Base-by-base conservation (phyloP, 2,329 filamentous ascomycete species). In the Monosporascus cannonballus region DNA sequence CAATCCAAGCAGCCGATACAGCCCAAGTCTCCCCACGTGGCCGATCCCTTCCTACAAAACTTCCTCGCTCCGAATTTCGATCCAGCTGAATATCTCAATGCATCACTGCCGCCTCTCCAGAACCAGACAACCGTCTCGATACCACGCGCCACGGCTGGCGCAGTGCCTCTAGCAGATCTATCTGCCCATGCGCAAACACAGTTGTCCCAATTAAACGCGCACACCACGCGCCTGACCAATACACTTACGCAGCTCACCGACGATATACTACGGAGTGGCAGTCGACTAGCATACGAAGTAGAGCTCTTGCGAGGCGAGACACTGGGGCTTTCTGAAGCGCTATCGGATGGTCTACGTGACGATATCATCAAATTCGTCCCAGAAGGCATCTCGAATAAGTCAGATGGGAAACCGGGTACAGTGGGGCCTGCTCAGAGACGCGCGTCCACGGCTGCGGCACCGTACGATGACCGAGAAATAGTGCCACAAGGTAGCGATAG, bases 301-400 rank as follows among this genome's bases (percentile, higher is more conserved):
- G 93, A 97, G 70, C 81, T 97, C 18, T 71, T 97, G 48, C 83
- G 91, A n/a, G 92, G 92, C 57, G 92, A 96, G 71, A 88, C 90
- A 2, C 73, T 91, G 47, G 80, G 87, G n/a, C 74, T 96, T 37
- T 84, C 85, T 1, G 92, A 96, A 66, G 80, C 86, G 2, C 74
- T 97, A 61, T 83, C 84, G 5, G 88, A 92, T 59, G 82, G 79
- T 0, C 71, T 96, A 44, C 81, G 82, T 47, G 77, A 84, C 4
- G 89, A 96, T 60, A 83, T 96, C 34, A 73, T 75, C 56, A 83
- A 83, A 55, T 93, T 96, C 65, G 77, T 89, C 0, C 86, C 85
- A 0, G 71, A 70, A 6, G 77, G 77, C 2, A 58, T 79, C 34
- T 68, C 69, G 38, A 64, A 69, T 56, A 60, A 64, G 59, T 54